A percentile compares a stretch with the other conserved stretches of the same genome.
Evolutionary conservation across 805 yeast species (phyloP).

Genomic region (Blastobotrys muscicola): DNA sequence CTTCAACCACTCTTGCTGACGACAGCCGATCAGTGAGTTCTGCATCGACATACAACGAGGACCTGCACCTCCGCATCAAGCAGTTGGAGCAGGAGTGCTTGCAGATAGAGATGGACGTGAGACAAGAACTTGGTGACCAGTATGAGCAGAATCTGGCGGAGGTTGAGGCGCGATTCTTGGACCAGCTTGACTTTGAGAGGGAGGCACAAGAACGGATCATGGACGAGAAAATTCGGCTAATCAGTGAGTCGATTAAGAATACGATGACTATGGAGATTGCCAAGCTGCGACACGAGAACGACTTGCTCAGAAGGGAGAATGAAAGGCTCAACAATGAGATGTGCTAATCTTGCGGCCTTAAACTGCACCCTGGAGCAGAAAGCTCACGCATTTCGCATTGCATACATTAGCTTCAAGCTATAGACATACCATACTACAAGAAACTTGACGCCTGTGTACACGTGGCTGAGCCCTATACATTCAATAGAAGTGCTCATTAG

Average conservation of each 20-base stretch:
- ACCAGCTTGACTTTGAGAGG: slow-evolving; percentile 13
- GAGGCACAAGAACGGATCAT: slow-evolving; percentile 12
- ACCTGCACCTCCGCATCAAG: slow-evolving; percentile 14
- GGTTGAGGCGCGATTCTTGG: slow-evolving; percentile 22
- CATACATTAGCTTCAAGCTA: too few relatives aligned
- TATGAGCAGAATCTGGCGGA: slow-evolving; percentile 21
- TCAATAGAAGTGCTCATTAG: too few relatives aligned
- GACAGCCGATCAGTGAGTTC: slow-evolving; percentile 1
- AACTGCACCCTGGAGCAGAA: too few relatives aligned
- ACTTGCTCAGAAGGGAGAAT: slow-evolving; percentile 3
- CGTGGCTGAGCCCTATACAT: too few relatives aligned
- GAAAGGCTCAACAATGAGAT: background rate
- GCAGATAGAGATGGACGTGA: slow-evolving; percentile 15
- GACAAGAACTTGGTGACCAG: slow-evolving; percentile 23
- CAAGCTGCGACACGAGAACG: slow-evolving; percentile 4
- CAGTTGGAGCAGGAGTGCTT: slow-evolving; percentile 12
- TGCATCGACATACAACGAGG: background rate
- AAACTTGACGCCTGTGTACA: too few relatives aligned
- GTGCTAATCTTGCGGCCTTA: background rate
- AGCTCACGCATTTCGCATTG: too few relatives aligned
- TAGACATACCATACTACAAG: background rate
- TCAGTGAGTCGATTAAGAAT: slow-evolving; percentile 3
- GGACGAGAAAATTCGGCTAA: slow-evolving; percentile 17
- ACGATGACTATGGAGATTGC: slow-evolving; percentile 2
- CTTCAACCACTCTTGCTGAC: slow-evolving; percentile 3